Percentiles rank a stretch among this genome's conserved stretches.
Evolutionary conservation across 176 grass and related monocot genomes (phyloP).

Genomic region (Oryza rufipogon): DNA sequence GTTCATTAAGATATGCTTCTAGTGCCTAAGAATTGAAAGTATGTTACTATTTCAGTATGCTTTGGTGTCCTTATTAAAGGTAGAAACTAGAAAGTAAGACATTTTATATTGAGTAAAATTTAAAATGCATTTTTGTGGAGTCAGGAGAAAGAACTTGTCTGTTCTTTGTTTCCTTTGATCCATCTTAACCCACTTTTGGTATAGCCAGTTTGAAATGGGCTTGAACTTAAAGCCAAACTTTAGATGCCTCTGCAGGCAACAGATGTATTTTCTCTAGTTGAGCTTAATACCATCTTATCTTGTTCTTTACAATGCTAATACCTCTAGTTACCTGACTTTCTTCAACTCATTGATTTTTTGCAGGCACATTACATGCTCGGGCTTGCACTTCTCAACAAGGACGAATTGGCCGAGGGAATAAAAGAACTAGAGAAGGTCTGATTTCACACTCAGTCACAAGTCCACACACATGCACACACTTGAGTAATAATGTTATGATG

Average conservation of each 20-base stretch:
- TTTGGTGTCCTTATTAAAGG: background rate
- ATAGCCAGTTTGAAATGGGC: slow-evolving; percentile 24
- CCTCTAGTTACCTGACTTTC: background rate
- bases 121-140: background rate
- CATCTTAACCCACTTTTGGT: background rate
- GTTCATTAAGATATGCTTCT: slow-evolving; percentile 21
- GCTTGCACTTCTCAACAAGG: slow-evolving; percentile 69
- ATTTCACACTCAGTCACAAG: background rate
- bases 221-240: slow-evolving; percentile 18
- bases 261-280: background rate
- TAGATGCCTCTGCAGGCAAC: background rate
- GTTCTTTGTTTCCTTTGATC: background rate
- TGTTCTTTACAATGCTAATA: slow-evolving; percentile 24
- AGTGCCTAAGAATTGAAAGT: background rate
- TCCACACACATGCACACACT: background rate
- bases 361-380: slow-evolving; percentile 91
- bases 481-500: background rate
- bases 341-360: slow-evolving; percentile 31
- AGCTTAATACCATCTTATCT: slow-evolving; percentile 12
- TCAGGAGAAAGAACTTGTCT: background rate
- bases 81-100: background rate
- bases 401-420: slow-evolving; percentile 74
- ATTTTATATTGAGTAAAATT: background rate
- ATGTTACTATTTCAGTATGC: slow-evolving; percentile 1
- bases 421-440: slow-evolving; percentile 88